Evolutionary conservation across 2,329 filamentous ascomycete species (phyloP), one percentile per base, ranked within the genome.

Genomic region (Fusarium neocosmosporiellum): DNA sequence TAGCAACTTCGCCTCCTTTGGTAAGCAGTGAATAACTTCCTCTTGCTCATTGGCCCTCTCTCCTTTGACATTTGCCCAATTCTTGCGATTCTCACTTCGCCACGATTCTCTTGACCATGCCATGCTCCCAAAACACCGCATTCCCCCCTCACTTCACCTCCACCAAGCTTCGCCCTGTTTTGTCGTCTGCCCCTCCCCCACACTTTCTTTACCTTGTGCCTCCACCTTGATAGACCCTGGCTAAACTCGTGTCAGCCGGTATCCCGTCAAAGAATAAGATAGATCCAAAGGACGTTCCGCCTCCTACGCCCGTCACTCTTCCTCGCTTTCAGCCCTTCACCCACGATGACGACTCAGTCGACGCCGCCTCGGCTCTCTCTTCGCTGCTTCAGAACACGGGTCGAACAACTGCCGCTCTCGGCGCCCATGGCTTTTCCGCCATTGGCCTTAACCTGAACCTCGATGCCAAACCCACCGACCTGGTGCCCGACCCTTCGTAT

Each of bases 371-470:
- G 43, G 84, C 86, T 27, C 77, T 91, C 59, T 83, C 88, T 20
- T 78, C 82, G 55, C 78, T 90, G 46, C 82, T 92, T 36, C 87
- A 89, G 75, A 81, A 80, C 34, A 86, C 90, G 31, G 84, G 88
- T 61, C 86, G 90, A 41, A 86, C 88, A 11, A 75, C 77, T 22
- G 70, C 76, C 33, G 70, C 71, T 31, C 67, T 83, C 10, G 81
- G 81, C 16, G 78, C 86, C 46, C 76, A 83, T 43, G 86, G 90
- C 68, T 87, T 92, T 62, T 84, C 87, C 67, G 89, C 89, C 13
- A 84, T 92, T 39, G 89, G 89, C 6, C 82, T 90, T 34, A 85
- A 90, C 74, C 82, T 91, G 73, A 85, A 85, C 70, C 77, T 84
- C 33, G 84, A 91, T 78, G 86, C 83, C 29, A 75, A 83, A n/a